Evolutionary conservation across 1,284 basidiomycete species (phyloP), one percentile per base, ranked within the genome.

Genomic region (Lignosus rhinocerotis): DNA sequence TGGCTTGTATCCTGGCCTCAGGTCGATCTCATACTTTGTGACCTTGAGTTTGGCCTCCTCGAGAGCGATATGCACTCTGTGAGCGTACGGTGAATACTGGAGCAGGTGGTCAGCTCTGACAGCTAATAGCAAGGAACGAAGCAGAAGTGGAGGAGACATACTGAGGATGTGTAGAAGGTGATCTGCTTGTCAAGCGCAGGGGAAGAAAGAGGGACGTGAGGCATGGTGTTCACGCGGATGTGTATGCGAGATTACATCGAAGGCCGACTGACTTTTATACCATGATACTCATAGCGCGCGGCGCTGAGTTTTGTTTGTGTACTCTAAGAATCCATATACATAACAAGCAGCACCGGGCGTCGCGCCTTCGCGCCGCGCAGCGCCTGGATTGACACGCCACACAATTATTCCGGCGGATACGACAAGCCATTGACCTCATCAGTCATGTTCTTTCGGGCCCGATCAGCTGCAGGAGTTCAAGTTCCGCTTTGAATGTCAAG

Each of bases 1-100:
- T 14, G 77, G 78, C 66, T 79, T 78, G 68, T 73, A 72, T 34
- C 62, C 62, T 2, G 62, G 62, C 61, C 54, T 53, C 36, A 71
- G 60, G 60, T 71, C 66, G 45, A 71, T 65, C 46, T 69, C 64
- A 51, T 57, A 67, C 8, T 58, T 53, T 4, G 51, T 62, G 46
- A 62, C 66, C 34, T 66, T 25, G 0, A 67, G 64, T 33, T 64
- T 63, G 11, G 67, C 66, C 56, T 71, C 68, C 41, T 57, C 58
- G 16, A 66, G 60, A n/a, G 61, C 64, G 33, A 66, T 63, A 8
- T 61, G 56, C 1, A 66, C 64, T 33, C 63, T 55, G 30, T 64
- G 62, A 11, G 57, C 53, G 25, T 64, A 64, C 3, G 62, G 62
- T 6, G 62, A 64, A 34, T 64, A 64, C 62, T 64, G 19, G 9